Conservation (phyloP, 169 alveolate species). For the Fabrea salina region DNA sequence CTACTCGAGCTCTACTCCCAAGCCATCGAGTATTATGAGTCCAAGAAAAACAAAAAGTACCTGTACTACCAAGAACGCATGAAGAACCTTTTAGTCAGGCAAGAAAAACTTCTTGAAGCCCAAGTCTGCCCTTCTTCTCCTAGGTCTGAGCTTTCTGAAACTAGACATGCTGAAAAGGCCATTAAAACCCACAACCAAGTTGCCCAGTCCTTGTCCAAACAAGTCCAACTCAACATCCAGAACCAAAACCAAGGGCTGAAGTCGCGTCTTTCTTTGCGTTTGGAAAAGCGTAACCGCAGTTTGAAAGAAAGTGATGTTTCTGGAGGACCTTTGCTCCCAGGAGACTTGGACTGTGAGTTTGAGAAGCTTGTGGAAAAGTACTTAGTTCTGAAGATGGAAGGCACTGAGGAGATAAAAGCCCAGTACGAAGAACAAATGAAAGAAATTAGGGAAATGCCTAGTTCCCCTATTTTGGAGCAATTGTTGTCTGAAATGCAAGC, state of each 20-base stretch:
- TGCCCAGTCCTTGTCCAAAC: neutral
- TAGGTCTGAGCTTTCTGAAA: neutral
- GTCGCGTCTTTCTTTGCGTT: neutral
- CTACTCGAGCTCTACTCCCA: conserved; percentile 12
- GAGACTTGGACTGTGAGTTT: neutral
- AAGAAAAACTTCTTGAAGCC: conserved; percentile 12
- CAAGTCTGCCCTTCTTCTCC: neutral
- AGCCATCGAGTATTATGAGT: conserved; percentile 35
- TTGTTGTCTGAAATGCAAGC: neutral
- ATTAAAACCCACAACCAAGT: neutral
- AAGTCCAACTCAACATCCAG: neutral
- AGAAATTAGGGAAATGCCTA: neutral
- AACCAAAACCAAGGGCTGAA: neutral
- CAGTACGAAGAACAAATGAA: conserved; percentile 5
- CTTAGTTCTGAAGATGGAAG: neutral
- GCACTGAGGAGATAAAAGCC: neutral
- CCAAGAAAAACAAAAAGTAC: neutral
- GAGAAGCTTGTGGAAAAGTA: conserved; percentile 11
- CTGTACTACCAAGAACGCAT: conserved; percentile 24
- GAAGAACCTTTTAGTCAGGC: neutral
- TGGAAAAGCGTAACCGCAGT: neutral
- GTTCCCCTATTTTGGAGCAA: neutral
- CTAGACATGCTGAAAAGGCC: neutral
- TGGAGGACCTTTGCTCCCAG: neutral
- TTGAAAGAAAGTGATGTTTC: too few species aligned